Evolutionary conservation across 148 eudicot species (phyloP).

Genomic region (Mesembryanthemum crystallinum): DNA sequence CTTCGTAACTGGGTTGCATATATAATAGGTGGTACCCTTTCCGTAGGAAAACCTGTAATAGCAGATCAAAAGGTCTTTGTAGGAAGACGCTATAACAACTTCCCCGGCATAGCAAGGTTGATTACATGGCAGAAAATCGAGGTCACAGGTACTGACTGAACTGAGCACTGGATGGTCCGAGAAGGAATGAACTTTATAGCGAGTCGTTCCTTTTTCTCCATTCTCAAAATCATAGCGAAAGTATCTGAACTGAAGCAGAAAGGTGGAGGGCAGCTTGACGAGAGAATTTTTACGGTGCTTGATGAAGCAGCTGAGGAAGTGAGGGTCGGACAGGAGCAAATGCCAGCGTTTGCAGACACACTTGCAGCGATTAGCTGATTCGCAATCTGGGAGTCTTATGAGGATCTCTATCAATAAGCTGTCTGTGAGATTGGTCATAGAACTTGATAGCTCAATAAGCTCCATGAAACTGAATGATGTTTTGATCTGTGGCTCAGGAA

Average conservation of each 20-base stretch:
- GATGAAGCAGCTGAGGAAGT: background rate
- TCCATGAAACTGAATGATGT: too few species aligned
- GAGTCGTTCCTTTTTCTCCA: too few species aligned
- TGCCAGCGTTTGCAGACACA: constrained; percentile 21
- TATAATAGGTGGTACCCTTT: background rate
- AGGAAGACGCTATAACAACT: constrained; percentile 5
- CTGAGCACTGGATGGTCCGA: constrained; percentile 8
- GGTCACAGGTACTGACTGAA: constrained; percentile 8
- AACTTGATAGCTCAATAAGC: background rate
- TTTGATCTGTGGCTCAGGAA: too few species aligned
- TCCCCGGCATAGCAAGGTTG: background rate
- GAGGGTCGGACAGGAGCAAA: background rate
- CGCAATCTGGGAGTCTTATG: constrained; percentile 7
- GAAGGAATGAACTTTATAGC: background rate
- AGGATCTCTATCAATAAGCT: constrained; percentile 14
- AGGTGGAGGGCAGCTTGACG: background rate
- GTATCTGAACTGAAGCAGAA: constrained; percentile 19
- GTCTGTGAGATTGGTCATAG: constrained; percentile 4
- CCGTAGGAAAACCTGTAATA: background rate
- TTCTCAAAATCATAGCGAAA: constrained; percentile 11
- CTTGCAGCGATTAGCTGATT: constrained; percentile 15
- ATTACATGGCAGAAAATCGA: constrained; percentile 8
- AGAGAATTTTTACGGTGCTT: background rate
- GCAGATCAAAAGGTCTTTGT: constrained; percentile 10
- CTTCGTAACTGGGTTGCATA: background rate